A percentile compares a stretch with the other conserved stretches of the same genome.
phyloP scores from a whole-genome alignment of 306 rosid genomes.

The Cyamopsis tetragonoloba region DNA sequence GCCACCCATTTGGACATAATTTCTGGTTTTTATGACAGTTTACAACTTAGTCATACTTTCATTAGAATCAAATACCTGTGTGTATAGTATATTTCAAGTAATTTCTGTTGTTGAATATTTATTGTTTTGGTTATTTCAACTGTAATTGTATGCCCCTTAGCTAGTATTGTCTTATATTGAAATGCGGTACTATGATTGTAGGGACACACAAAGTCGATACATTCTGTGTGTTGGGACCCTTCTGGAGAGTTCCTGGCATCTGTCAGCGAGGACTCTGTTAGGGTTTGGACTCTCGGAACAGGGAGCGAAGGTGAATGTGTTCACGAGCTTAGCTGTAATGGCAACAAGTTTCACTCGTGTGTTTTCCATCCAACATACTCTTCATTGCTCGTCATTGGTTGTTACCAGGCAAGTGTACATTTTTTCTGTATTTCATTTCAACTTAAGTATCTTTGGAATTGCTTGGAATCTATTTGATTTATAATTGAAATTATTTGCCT shows the following conservation, averaged over 20 bases:
- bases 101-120: not conserved
- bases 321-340: slow-evolving; percentile 87
- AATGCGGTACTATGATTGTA: slow-evolving; percentile 39
- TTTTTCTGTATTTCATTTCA: not conserved
- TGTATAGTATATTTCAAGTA: not conserved
- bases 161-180: slow-evolving; percentile 9
- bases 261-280: slow-evolving; percentile 92
- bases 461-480: not conserved
- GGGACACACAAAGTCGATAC: slow-evolving; percentile 81
- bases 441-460: not conserved
- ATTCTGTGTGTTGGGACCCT: slow-evolving; percentile 89
- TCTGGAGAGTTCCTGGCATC: slow-evolving; percentile 92
- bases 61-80: not conserved
- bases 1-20: no score
- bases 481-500: not conserved
- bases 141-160: not conserved
- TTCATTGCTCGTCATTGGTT: slow-evolving; percentile 81
- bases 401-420: slow-evolving; percentile 76
- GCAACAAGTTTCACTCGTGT: slow-evolving; percentile 79
- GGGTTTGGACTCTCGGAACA: slow-evolving; percentile 85
- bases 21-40: no score
- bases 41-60: not conserved
- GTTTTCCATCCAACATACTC: slow-evolving; percentile 88
- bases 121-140: not conserved
- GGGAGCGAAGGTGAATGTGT: slow-evolving; percentile 83